Base-by-base conservation (phyloP, 2,329 filamentous ascomycete species). In the Cryphonectria nitschkei region DNA sequence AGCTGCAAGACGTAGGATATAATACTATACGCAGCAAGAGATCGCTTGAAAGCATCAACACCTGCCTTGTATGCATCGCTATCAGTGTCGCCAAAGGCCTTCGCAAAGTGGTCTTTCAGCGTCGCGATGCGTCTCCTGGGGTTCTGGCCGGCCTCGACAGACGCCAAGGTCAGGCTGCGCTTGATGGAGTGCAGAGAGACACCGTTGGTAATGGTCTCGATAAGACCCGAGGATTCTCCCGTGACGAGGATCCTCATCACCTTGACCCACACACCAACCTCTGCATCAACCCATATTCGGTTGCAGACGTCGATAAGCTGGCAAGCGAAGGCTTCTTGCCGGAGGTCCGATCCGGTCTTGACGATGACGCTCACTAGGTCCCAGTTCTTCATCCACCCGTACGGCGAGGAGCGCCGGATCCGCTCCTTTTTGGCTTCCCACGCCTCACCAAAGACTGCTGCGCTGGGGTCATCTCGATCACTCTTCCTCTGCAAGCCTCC, bases 311-410 rank as follows among this genome's bases (percentile, higher is more conserved):
- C 86, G 75, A 96, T 96, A 61, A 96, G 86, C 81, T 96, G 93
- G 78, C 93, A 95, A 8, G 93, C 93, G 80, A 96, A 96, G 0
- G 93, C 93, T 81, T 96, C 93, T 82, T 96, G 93, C 66, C 93
- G 87, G 73, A 96, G 83, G 80, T 96, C 93, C 2, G 92, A 92
- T 2, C 93, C 93, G 14, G 93, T 96, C 83, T 96, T 96, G 76
- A 96, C 91, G 77, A 96, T 96, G 72, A 96, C 93, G 77, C 92
- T 95, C 73, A 96, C 86, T 34, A 96, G 85, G 77, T 96, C 93
- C 93, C 93, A 96, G 77, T 94, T 95, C 82, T 93, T 93, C 90
- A 94, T 73, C 89, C 92, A 94, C 13, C 93, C 93, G 77, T 95
- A 96, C 0, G 93, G 93, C 0, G 93, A 95, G 1, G 92, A 92